These are phyloP conservation scores for Xylariaceae sp. DNA, from an alignment of 2,329 filamentous ascomycete species.

Conservation along the genomic window DNA sequence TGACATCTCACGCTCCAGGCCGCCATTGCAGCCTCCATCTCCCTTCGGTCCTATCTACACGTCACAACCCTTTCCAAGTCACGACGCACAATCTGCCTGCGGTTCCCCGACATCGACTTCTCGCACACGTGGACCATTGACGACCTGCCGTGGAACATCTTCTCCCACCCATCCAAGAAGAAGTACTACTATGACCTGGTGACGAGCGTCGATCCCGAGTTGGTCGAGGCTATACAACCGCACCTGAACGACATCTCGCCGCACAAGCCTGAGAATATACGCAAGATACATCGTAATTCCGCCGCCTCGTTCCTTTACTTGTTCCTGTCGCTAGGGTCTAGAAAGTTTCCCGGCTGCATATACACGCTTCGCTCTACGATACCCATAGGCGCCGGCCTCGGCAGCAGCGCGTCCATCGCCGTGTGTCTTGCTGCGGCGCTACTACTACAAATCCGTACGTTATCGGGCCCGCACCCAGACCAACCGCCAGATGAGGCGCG, in stretches of 20 bases:
- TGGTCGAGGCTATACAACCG: constrained; percentile 76
- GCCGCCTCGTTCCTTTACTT: constrained; percentile 88
- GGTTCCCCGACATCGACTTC: constrained; percentile 87
- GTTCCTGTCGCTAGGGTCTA: constrained; percentile 80
- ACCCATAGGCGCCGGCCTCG: constrained; percentile 84
- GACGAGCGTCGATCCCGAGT: constrained; percentile 76
- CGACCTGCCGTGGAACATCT: constrained; percentile 79
- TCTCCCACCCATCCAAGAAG: constrained; percentile 78
- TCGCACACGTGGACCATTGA: constrained; percentile 94
- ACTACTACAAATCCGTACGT: constrained; percentile 79
- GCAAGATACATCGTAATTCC: constrained; percentile 79
- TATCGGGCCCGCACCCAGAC: constrained; percentile 87
- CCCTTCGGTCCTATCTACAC: constrained; percentile 91
- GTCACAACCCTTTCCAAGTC: constrained; percentile 94
- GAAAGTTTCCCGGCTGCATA: constrained; percentile 72
- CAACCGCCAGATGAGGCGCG: constrained; percentile 85
- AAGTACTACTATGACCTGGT: constrained; percentile 92
- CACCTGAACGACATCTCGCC: constrained; percentile 70
- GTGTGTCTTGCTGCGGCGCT: constrained; percentile 85
- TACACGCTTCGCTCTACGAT: constrained; percentile 93
- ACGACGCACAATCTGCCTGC: constrained; percentile 78
- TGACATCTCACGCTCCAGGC: constrained; percentile 44
- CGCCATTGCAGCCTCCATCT: constrained; percentile 92
- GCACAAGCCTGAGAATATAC: constrained; percentile 60
- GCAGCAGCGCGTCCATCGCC: constrained; percentile 89